Evolutionary conservation across 768 basidiomycete species (phyloP).

Genomic region (Hortiboletus flavorubellus): DNA sequence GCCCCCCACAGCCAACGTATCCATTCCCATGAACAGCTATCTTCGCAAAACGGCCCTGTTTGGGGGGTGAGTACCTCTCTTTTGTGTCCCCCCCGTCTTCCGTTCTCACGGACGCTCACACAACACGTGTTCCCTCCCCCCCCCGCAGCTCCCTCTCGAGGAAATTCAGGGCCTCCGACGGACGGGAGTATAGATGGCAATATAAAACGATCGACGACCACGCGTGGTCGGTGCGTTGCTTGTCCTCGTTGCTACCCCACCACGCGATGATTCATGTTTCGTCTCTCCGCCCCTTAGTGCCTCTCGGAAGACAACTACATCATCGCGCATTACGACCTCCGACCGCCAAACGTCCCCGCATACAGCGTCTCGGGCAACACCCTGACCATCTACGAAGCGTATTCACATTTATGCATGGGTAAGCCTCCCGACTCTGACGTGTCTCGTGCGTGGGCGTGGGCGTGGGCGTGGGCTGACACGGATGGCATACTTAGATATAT

Average conservation of each 20-base stretch:
- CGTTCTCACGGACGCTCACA: neutral
- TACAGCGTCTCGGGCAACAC: slow-evolving; percentile 63
- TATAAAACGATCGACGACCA: slow-evolving; percentile 52
- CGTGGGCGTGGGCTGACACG: neutral
- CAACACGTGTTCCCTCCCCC: neutral
- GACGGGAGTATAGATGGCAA: slow-evolving; percentile 69
- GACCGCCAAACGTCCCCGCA: slow-evolving; percentile 49
- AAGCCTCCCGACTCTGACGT: slow-evolving; percentile 17
- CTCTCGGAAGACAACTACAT: slow-evolving; percentile 49
- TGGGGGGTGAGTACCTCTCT: slow-evolving; percentile 49
- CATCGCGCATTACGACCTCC: slow-evolving; percentile 66
- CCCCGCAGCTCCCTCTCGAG: slow-evolving; percentile 55
- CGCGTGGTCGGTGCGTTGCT: slow-evolving; percentile 70
- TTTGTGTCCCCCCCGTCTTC: neutral
- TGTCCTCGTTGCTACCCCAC: neutral
- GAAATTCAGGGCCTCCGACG: slow-evolving; percentile 67
- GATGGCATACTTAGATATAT: slow-evolving; percentile 40
- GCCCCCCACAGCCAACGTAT: slow-evolving; percentile 35
- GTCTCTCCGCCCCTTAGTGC: slow-evolving; percentile 40
- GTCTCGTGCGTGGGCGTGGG: neutral
- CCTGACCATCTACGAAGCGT: slow-evolving; percentile 56
- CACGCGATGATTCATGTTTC: slow-evolving; percentile 2
- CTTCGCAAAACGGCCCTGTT: slow-evolving; percentile 62
- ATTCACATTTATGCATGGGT: slow-evolving; percentile 53
- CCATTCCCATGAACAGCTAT: slow-evolving; percentile 61